A percentile compares a stretch with the other conserved stretches of the same genome.
Evolutionary conservation across 306 rosid species (phyloP).

Genomic region (Cajanus cajan): DNA sequence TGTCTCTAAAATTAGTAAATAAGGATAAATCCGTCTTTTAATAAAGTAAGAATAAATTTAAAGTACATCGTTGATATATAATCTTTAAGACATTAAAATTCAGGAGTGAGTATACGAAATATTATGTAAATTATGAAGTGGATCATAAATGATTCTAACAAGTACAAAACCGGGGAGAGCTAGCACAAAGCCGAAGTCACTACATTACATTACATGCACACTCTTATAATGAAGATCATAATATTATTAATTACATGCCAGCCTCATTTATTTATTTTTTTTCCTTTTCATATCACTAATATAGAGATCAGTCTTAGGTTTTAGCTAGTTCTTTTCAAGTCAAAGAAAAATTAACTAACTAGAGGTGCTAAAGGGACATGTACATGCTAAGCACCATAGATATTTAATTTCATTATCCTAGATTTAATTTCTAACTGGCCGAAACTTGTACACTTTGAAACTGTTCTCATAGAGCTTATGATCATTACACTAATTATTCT

Average conservation of each 20-base stretch:
- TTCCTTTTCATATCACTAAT: neutral
- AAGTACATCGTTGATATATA: too few relatives aligned
- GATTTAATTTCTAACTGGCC: neutral
- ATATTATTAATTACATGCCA: conserved; percentile 8
- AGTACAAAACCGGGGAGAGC: neutral
- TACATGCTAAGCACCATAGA: neutral
- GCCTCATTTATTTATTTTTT: neutral
- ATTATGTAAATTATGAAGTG: neutral
- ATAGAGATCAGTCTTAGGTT: neutral
- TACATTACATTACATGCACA: neutral
- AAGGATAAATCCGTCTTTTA: neutral
- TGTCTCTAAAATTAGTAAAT: too few relatives aligned
- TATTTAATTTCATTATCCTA: neutral
- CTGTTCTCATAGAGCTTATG: neutral
- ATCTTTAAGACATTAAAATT: neutral
- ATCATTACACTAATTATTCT: neutral
- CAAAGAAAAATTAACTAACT: neutral
- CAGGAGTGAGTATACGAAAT: neutral
- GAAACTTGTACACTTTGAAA: neutral
- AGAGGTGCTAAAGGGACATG: conserved; percentile 5
- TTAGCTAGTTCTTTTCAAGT: neutral
- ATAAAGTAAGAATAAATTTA: neutral
- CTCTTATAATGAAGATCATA: neutral
- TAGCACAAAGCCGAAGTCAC: neutral
- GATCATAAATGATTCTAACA: neutral